Percentiles rank a stretch among this genome's conserved stretches.
Evolutionary conservation across 2,329 filamentous ascomycete genomes (phyloP).

Genomic region (Ramularia endophylla): DNA sequence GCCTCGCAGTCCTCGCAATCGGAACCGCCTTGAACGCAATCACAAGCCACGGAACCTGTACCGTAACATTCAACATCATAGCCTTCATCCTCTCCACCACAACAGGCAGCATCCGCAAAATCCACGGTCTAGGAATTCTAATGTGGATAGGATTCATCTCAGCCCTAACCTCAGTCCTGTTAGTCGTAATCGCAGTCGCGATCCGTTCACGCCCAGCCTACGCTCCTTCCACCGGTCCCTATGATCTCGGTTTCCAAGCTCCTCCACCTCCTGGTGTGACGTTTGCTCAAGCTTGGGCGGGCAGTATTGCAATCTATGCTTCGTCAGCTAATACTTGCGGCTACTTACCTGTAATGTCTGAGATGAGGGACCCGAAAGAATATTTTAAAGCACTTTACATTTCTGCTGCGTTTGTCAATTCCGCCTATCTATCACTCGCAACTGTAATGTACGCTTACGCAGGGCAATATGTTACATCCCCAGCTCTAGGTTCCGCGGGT

Average conservation of each 20-base stretch:
- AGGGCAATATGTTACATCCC: slow-evolving; percentile 41
- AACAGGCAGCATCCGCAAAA: slow-evolving; percentile 11
- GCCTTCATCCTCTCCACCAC: slow-evolving; percentile 7
- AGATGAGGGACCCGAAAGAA: slow-evolving; percentile 32
- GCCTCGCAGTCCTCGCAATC: slow-evolving; percentile 9
- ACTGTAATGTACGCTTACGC: slow-evolving; percentile 42
- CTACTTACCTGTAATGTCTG: slow-evolving; percentile 33
- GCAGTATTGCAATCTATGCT: slow-evolving; percentile 24
- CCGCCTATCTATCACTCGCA: slow-evolving; percentile 32
- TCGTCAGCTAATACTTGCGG: slow-evolving; percentile 33
- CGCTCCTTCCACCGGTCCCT: slow-evolving; percentile 9
- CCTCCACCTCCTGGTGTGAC: slow-evolving; percentile 6
- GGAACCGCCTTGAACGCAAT: slow-evolving; percentile 11
- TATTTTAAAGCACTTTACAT: slow-evolving; percentile 30
- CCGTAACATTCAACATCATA: slow-evolving; percentile 10
- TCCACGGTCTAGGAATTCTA: slow-evolving; percentile 10
- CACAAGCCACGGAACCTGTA: slow-evolving; percentile 12
- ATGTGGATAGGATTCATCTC: slow-evolving; percentile 44
- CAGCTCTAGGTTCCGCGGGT: slow-evolving; percentile 42
- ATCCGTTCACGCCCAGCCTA: slow-evolving; percentile 8
- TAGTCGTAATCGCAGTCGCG: slow-evolving; percentile 31
- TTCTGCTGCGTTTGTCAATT: slow-evolving; percentile 10
- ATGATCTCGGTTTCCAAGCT: slow-evolving; percentile 6
- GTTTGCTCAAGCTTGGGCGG: slow-evolving; percentile 11
- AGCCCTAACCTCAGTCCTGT: slow-evolving; percentile 45